Conservation (phyloP, 2,329 filamentous ascomycete species). For the Pyrenophora tritici-repentis region DNA sequence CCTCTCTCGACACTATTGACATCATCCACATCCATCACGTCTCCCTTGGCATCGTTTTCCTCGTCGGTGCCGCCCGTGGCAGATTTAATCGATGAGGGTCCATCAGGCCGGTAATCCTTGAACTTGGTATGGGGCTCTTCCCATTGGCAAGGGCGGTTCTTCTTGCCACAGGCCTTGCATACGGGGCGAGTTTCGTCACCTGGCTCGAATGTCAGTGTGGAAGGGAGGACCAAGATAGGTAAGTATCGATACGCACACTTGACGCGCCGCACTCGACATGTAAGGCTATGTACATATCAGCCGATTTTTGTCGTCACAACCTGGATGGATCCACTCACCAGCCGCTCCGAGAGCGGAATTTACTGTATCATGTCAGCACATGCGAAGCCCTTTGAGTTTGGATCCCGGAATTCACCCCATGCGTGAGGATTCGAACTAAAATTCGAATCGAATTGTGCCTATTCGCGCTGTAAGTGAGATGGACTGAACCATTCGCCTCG, state of each 20-base stretch:
- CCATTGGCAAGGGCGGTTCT: slow-evolving; percentile 39
- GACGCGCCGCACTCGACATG: slow-evolving; percentile 39
- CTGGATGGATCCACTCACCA: slow-evolving; percentile 29
- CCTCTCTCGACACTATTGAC: slow-evolving; percentile 9
- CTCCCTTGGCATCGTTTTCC: slow-evolving; percentile 10
- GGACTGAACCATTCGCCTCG: background rate
- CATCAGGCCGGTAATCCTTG: slow-evolving; percentile 32
- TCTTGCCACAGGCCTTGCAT: slow-evolving; percentile 41
- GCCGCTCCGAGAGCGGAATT: slow-evolving; percentile 39
- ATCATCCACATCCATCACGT: slow-evolving; percentile 23
- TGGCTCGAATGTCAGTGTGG: slow-evolving; percentile 10
- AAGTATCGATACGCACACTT: slow-evolving; percentile 34
- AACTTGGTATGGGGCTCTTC: slow-evolving; percentile 35
- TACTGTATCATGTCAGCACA: slow-evolving; percentile 26
- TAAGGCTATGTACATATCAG: slow-evolving; percentile 26
- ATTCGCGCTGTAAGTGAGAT: slow-evolving; percentile 4
- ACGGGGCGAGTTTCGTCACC: slow-evolving; percentile 37
- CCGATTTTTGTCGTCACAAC: background rate
- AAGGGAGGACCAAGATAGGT: background rate
- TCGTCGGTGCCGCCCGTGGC: slow-evolving; percentile 13
- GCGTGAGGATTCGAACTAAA: slow-evolving; percentile 3
- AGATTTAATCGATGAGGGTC: slow-evolving; percentile 20
- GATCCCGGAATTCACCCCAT: slow-evolving; percentile 9
- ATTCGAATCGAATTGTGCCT: slow-evolving; percentile 9
- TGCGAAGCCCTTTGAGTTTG: background rate